A percentile compares a stretch with the other conserved stretches of the same genome.
Conservation (phyloP, 441 rosid genomes). For the Erodium trifolium region DNA sequence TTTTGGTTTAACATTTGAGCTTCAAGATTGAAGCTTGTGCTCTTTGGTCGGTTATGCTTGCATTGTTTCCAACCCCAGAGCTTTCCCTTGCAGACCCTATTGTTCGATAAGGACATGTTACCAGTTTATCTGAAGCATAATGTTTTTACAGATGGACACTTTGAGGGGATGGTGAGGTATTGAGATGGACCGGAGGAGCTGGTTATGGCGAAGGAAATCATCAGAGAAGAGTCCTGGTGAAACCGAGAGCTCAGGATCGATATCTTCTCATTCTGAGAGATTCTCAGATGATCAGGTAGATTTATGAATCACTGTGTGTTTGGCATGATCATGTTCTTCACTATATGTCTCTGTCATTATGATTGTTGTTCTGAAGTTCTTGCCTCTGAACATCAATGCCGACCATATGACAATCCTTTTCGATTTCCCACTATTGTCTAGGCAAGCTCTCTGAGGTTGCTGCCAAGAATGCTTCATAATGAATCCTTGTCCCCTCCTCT, state of each 20-base stretch:
- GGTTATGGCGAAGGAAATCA: slow-evolving; percentile 74
- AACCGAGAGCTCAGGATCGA: slow-evolving; percentile 64
- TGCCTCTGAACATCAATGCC: too few relatives aligned
- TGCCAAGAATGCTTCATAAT: too few relatives aligned
- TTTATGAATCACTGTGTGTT: too few relatives aligned
- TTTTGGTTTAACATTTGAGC: not conserved
- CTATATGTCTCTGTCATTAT: too few relatives aligned
- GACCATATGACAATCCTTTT: not conserved
- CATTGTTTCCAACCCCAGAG: slow-evolving; percentile 8
- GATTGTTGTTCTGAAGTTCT: too few relatives aligned
- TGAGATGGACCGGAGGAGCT: slow-evolving; percentile 70
- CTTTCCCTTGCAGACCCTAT: not conserved
- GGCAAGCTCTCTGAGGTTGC: too few relatives aligned
- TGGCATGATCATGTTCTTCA: too few relatives aligned
- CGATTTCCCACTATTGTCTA: not conserved
- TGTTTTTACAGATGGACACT: slow-evolving; percentile 19
- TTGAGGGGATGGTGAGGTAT: slow-evolving; percentile 9
- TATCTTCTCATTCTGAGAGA: slow-evolving; percentile 70
- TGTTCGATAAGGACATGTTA: not conserved
- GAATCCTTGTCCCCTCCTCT: not conserved
- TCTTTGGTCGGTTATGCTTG: slow-evolving; percentile 15
- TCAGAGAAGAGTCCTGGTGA: slow-evolving; percentile 45
- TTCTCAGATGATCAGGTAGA: slow-evolving; percentile 77
- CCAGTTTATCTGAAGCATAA: too few relatives aligned
- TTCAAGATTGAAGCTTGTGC: not conserved